These are phyloP conservation scores for Metschnikowia proteae DNA, from an alignment of 805 yeast species.

Conservation along the genomic window DNA sequence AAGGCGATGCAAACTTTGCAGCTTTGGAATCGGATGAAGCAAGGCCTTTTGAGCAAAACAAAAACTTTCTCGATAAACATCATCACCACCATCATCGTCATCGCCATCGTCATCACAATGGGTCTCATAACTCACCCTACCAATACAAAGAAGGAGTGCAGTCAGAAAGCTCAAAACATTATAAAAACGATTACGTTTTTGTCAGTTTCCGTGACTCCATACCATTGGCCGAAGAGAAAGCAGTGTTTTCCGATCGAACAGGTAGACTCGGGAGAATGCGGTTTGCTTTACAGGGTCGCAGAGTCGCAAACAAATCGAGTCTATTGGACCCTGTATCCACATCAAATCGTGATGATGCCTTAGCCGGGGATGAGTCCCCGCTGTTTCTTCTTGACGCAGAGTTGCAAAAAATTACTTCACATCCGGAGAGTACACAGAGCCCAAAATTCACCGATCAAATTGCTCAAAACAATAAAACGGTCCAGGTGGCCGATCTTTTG, in stretches of 20 bases:
- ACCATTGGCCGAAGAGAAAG: constrained; percentile 11
- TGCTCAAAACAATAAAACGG: neutral
- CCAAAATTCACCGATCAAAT: neutral
- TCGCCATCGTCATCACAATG: constrained; percentile 5
- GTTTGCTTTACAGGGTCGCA: constrained; percentile 28
- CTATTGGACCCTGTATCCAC: neutral
- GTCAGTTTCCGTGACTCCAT: constrained; percentile 35
- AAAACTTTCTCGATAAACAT: neutral
- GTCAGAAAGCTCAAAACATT: neutral
- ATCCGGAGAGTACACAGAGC: neutral
- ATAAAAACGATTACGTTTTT: constrained; percentile 23
- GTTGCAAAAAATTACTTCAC: constrained; percentile 7
- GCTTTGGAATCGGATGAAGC: neutral
- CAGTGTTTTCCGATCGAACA: constrained; percentile 22
- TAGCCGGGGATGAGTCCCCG: neutral
- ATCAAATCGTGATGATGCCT: neutral
- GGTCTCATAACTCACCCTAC: constrained; percentile 2
- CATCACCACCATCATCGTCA: constrained; percentile 11
- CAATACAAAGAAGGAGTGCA: neutral
- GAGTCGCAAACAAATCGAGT: neutral
- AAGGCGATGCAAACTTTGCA: neutral
- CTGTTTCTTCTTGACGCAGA: constrained; percentile 10
- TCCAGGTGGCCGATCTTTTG: constrained; percentile 11
- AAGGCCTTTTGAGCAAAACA: neutral
- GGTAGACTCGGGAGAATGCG: constrained; percentile 36